Base-by-base conservation (phyloP, 2,329 filamentous ascomycete species). In the Hypoxylon sp. region DNA sequence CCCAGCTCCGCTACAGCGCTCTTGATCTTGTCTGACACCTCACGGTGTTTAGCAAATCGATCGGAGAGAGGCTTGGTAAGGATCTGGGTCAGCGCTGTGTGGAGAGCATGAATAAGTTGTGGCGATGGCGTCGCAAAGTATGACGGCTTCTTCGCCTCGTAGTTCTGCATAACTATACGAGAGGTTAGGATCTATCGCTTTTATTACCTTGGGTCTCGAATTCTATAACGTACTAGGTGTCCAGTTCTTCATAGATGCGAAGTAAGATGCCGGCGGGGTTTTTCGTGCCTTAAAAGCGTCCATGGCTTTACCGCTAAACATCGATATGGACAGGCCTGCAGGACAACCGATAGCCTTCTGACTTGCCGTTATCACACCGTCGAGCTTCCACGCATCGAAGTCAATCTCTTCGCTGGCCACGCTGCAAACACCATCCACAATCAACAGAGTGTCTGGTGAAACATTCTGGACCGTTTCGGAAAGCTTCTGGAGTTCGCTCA, bases 101-200 rank as follows among this genome's bases (percentile, higher is more conserved):
- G 91, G 34, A 99, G 87, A 50, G 96, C 96, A 80, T 92, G 95
- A 72, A 99, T 86, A 53, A 99, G 88, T 81, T 99, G 96, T 12
- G 96, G 96, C 3, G 94, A 94, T 0, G 96, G 96, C 1, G 96
- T 99, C 37, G 96, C 96, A 77, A 99, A 99, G 85, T 99, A 99
- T 1, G 94, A 97, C 37, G 96, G 89, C 84, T 98, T 99, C 84
- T 94, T 93, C 70, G 93, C 93, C 83, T 99, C 96, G 81, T 99
- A 99, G 83, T 97, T 98, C 83, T 96, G 90, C 95, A 99, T 98
- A 80, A 99, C 91, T 92, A 41, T n/a, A 8, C 19, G 12, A 32
- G 2, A 29, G 34, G 61, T 75, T 27, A 76, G 71, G 45, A 56
- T 63, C 11, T 21, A 23, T 37, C 16, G 16, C 3, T 4, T 1